A percentile compares a stretch with the other conserved stretches of the same genome.
Evolutionary conservation across 2,329 filamentous ascomycete genomes (phyloP).

Genomic region (Phoma herbarum): DNA sequence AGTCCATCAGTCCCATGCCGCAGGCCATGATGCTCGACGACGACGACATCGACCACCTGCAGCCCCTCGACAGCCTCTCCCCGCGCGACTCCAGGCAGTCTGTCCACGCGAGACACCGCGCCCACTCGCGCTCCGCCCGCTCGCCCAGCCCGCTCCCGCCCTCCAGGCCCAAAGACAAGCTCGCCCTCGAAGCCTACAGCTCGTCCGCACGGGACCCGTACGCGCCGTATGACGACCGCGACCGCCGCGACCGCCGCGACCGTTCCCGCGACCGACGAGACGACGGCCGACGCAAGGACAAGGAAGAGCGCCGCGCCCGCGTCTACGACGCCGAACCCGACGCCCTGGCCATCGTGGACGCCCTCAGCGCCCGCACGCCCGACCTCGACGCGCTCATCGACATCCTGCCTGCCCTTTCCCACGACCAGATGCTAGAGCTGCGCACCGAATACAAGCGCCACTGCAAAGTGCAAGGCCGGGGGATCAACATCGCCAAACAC

Average conservation of each 20-base stretch:
- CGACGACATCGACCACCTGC: constrained; percentile 60
- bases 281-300: constrained; percentile 23
- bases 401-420: constrained; percentile 82
- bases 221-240: constrained; percentile 16
- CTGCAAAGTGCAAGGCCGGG: constrained; percentile 82
- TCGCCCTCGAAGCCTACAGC: constrained; percentile 47
- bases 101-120: constrained; percentile 38
- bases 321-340: constrained; percentile 87
- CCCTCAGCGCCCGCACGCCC: constrained; percentile 70
- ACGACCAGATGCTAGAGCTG: constrained; percentile 87
- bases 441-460: constrained; percentile 90
- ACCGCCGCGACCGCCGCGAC: not conserved
- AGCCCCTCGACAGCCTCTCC: constrained; percentile 49
- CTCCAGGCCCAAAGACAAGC: constrained; percentile 42
- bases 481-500: constrained; percentile 86
- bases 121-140: constrained; percentile 44
- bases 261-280: constrained; percentile 18
- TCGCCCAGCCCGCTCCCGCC: constrained; percentile 41
- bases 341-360: constrained; percentile 77
- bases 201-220: constrained; percentile 31
- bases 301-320: constrained; percentile 66
- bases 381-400: constrained; percentile 78
- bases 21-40: constrained; percentile 72
- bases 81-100: constrained; percentile 43
- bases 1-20: constrained; percentile 93